Percentiles rank a stretch among this genome's conserved stretches.
Evolutionary conservation across 129 eudicot genomes (phyloP).

Genomic region (Flaveria brownii): DNA sequence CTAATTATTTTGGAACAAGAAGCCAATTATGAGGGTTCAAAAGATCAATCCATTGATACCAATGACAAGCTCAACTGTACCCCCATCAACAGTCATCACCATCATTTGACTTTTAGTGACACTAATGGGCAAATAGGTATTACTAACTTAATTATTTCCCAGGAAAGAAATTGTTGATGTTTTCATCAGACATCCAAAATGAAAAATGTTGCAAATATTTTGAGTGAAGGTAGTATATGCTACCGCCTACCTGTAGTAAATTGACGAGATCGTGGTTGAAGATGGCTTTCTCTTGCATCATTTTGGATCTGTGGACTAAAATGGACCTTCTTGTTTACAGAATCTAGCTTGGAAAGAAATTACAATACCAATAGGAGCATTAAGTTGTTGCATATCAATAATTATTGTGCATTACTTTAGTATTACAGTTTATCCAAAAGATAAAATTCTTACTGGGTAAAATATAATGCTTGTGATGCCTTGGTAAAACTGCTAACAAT

Average conservation of each 20-base stretch:
- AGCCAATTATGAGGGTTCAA: constrained; percentile 21
- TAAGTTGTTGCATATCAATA: constrained; percentile 14
- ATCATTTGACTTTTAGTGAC: not conserved
- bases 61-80: constrained; percentile 21
- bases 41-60: constrained; percentile 10
- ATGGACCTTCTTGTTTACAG: constrained; percentile 89
- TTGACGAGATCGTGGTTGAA: constrained; percentile 59
- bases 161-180: not conserved
- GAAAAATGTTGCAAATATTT: not conserved
- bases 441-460: constrained; percentile 71
- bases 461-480: constrained; percentile 94
- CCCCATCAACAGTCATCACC: not conserved
- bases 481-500: constrained; percentile 78
- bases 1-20: constrained; percentile 10
- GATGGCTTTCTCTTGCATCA: constrained; percentile 62
- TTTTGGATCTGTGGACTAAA: constrained; percentile 70
- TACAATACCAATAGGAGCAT: constrained; percentile 7
- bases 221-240: constrained; percentile 19
- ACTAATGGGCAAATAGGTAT: not conserved
- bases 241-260: constrained; percentile 62
- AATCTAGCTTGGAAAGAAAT: constrained; percentile 49
- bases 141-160: not conserved
- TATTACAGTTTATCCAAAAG: not conserved
- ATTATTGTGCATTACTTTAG: not conserved
- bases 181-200: constrained; percentile 2